Evolutionary conservation across 129 eudicot species (phyloP).

Genomic region (Silybum marianum): DNA sequence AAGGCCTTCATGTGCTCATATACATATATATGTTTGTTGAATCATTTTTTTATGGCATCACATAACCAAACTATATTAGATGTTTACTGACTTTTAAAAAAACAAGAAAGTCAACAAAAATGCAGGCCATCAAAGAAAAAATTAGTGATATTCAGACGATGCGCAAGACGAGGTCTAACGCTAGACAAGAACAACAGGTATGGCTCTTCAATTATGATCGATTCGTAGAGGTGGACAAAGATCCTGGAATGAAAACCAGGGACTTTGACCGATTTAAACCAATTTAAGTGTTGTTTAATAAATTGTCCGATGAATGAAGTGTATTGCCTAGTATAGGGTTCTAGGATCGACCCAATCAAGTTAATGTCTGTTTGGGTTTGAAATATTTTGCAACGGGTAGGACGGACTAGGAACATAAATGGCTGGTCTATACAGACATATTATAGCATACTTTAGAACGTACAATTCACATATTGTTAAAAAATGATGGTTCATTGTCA

Average conservation of each 20-base stretch:
- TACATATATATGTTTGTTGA: conserved; percentile 20
- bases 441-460: background rate
- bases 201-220: background rate
- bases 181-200: conserved; percentile 38
- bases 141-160: conserved; percentile 37
- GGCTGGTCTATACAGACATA: background rate
- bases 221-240: background rate
- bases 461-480: background rate
- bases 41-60: conserved; percentile 16
- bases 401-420: background rate
- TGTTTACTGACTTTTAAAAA: conserved; percentile 24
- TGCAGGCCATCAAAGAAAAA: conserved; percentile 41
- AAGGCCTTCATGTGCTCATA: conserved; percentile 20
- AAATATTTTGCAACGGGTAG: background rate
- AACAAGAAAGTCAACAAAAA: conserved; percentile 27
- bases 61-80: conserved; percentile 12
- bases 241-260: background rate
- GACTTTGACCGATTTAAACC: background rate
- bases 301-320: background rate
- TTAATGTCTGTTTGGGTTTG: background rate
- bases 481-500: background rate
- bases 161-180: conserved; percentile 31
- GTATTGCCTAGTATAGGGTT: background rate
- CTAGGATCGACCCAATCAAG: background rate
- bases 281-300: background rate